These are phyloP conservation scores for Rubia tinctorum DNA, from an alignment of 305 asterid genomes.

Conservation along the genomic window DNA sequence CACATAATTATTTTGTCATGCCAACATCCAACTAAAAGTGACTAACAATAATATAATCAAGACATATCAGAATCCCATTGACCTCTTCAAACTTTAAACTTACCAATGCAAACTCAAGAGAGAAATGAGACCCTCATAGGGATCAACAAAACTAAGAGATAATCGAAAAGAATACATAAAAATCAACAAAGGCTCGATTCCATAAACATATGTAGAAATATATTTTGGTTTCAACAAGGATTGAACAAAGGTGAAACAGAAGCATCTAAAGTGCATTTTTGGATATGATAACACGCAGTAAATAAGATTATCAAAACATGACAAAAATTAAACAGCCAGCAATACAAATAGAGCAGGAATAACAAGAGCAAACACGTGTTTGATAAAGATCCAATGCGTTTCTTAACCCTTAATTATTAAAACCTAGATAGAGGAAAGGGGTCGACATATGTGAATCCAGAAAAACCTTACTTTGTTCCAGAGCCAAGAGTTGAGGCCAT, in stretches of 20 bases:
- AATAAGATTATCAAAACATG: not conserved
- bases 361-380: not conserved
- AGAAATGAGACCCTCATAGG: not conserved
- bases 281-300: not conserved
- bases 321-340: not conserved
- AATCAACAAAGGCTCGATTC: not conserved
- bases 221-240: not conserved
- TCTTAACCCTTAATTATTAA: not conserved
- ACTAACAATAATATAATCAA: not conserved
- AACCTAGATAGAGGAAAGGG: conserved; percentile 7
- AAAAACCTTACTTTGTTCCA: conserved; percentile 42
- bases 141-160: not conserved
- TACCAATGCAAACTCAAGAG: conserved; percentile 1
- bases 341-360: conserved; percentile 2
- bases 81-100: not conserved
- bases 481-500: conserved; percentile 70
- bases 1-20: not conserved
- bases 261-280: not conserved
- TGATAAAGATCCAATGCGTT: conserved; percentile 19
- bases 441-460: not conserved
- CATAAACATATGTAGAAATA: not conserved
- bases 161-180: not conserved
- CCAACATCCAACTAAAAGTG: not conserved
- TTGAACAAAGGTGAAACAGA: not conserved
- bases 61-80: not conserved